Percentiles rank a stretch among this genome's conserved stretches.
Evolutionary conservation across 805 yeast genomes (phyloP).

Genomic region (Teunomyces tritomae): DNA sequence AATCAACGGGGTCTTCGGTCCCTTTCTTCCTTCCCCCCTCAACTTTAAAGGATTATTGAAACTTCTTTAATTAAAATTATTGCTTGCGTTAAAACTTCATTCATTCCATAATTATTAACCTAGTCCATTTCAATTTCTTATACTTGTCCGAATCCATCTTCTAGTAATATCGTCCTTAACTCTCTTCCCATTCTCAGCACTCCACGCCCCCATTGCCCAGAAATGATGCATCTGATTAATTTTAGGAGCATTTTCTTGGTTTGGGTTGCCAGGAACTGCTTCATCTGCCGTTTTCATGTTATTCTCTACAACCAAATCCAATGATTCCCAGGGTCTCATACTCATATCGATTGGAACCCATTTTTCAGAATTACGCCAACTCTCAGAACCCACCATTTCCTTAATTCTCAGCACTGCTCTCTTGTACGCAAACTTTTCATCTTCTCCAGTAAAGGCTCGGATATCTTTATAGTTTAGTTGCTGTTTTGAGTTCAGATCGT

Average conservation of each 20-base stretch:
- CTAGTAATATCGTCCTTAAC: constrained; percentile 54
- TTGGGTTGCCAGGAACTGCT: background rate
- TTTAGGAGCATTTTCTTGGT: constrained; percentile 22
- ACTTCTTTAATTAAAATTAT: background rate
- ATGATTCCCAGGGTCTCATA: constrained; percentile 59
- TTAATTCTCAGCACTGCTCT: constrained; percentile 66
- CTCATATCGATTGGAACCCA: constrained; percentile 56
- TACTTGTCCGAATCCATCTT: constrained; percentile 48
- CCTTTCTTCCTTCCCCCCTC: too few relatives aligned
- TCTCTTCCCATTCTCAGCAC: constrained; percentile 41
- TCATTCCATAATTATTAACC: background rate
- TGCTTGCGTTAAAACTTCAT: background rate
- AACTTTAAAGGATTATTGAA: too few relatives aligned
- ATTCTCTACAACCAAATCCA: background rate
- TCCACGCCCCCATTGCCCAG: constrained; percentile 70
- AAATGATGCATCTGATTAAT: constrained; percentile 48
- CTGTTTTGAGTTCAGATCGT: constrained; percentile 1
- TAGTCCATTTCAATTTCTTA: constrained; percentile 9
- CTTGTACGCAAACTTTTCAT: constrained; percentile 69
- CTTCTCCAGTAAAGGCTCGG: constrained; percentile 70
- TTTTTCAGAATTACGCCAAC: constrained; percentile 46
- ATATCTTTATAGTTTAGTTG: constrained; percentile 44
- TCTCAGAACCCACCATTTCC: constrained; percentile 53
- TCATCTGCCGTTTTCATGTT: background rate
- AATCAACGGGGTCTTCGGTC: too few relatives aligned